Evolutionary conservation across 306 rosid genomes (phyloP).

Genomic region (Malus orientalis): DNA sequence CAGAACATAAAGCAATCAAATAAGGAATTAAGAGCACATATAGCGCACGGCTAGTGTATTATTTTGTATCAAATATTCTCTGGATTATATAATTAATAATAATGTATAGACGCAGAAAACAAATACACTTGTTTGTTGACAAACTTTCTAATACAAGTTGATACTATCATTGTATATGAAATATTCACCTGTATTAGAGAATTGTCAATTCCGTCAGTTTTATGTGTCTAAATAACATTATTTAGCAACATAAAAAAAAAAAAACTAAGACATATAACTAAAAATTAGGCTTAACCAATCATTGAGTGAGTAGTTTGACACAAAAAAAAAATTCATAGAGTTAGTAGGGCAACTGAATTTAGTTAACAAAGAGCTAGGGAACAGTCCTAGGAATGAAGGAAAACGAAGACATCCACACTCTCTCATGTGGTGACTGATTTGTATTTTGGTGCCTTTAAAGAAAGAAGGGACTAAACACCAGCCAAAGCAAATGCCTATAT

Average conservation of each 20-base stretch:
- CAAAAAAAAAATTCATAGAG: too few relatives aligned
- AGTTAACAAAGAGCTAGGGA: background rate
- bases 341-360: background rate
- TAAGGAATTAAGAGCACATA: background rate
- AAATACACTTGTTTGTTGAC: background rate
- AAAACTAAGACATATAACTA: too few relatives aligned
- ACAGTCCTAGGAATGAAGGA: slow-evolving; percentile 1
- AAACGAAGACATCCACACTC: slow-evolving; percentile 20
- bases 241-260: background rate
- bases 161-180: background rate
- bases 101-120: background rate
- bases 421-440: background rate
- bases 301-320: background rate
- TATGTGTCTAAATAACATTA: too few relatives aligned
- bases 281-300: background rate
- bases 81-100: too few relatives aligned
- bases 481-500: background rate
- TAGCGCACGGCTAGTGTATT: too few relatives aligned
- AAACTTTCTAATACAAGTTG: background rate
- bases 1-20: background rate
- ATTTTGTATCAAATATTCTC: too few relatives aligned
- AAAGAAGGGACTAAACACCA: background rate
- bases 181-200: too few relatives aligned
- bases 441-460: background rate
- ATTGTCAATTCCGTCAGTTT: too few relatives aligned